Conservation (phyloP, 495 filamentous ascomycete species). For the Trichocladium antarcticum region DNA sequence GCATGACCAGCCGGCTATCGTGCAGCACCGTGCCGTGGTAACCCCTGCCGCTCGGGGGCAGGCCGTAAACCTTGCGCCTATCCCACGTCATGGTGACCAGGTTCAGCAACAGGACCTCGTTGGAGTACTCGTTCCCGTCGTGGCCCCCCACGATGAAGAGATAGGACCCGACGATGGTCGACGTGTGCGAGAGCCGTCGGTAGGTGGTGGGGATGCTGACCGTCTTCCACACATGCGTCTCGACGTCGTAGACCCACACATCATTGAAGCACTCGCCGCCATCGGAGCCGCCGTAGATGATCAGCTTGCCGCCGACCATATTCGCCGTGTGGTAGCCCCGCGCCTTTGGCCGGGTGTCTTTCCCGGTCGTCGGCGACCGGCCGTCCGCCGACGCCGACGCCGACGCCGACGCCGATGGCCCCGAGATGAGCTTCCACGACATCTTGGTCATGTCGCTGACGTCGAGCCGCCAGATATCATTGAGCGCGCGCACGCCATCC, state of each 20-base stretch:
- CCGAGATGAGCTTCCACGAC: constrained; percentile 51
- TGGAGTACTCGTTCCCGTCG: constrained; percentile 55
- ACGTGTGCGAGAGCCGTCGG: constrained; percentile 50
- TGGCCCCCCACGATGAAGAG: constrained; percentile 56
- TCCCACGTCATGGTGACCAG: constrained; percentile 61
- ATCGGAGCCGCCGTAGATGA: constrained; percentile 55
- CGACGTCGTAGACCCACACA: constrained; percentile 58
- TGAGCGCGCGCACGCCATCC: constrained; percentile 52
- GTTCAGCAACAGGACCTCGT: constrained; percentile 53
- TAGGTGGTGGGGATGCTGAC: constrained; percentile 45
- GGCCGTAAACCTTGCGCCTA: constrained; percentile 49
- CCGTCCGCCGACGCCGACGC: constrained; percentile 3
- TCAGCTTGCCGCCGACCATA: constrained; percentile 57
- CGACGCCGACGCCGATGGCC: constrained; percentile 28
- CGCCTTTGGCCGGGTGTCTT: constrained; percentile 42
- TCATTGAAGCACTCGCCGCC: constrained; percentile 57
- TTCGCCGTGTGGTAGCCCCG: constrained; percentile 58
- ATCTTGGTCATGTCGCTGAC: constrained; percentile 51
- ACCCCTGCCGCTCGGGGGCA: constrained; percentile 47
- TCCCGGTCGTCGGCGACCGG: constrained; percentile 7
- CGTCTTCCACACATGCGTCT: constrained; percentile 41
- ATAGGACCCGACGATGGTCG: constrained; percentile 55
- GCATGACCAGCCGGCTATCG: constrained; percentile 47
- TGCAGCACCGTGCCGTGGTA: constrained; percentile 54
- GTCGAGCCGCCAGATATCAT: constrained; percentile 57